A percentile compares a stretch with the other conserved stretches of the same genome.
These are phyloP conservation scores for Chaetomium olivaceum DNA, from an alignment of 2,329 filamentous ascomycete genomes.

Conservation along the genomic window DNA sequence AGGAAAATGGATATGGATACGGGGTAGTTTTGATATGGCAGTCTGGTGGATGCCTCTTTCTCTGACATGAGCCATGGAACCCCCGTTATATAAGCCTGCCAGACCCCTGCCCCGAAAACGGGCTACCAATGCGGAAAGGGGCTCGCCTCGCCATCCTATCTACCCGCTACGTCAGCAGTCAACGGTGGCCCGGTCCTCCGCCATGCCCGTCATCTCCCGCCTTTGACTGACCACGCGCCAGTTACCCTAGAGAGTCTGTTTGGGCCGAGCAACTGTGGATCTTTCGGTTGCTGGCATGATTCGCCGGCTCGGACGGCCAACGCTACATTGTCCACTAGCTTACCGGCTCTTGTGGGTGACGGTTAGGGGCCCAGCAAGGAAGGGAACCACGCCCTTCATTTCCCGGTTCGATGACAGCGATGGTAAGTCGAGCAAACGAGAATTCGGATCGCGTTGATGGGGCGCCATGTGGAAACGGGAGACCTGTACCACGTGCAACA, in stretches of 20 bases:
- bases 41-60: background rate
- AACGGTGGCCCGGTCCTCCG: constrained; percentile 2
- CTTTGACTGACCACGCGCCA: background rate
- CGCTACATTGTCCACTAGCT: constrained; percentile 25
- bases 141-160: background rate
- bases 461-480: constrained; percentile 12
- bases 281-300: constrained; percentile 32
- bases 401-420: background rate
- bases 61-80: constrained; percentile 18
- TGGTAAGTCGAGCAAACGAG: background rate
- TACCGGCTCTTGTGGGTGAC: constrained; percentile 23
- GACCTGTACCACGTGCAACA: constrained; percentile 32
- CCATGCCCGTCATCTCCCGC: constrained; percentile 5
- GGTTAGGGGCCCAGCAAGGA: background rate
- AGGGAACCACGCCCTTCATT: background rate
- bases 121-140: constrained; percentile 19
- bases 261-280: constrained; percentile 26
- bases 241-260: constrained; percentile 11
- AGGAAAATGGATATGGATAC: background rate
- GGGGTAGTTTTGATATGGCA: background rate
- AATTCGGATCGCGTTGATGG: constrained; percentile 3
- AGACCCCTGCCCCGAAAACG: constrained; percentile 17
- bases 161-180: constrained; percentile 5
- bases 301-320: constrained; percentile 24
- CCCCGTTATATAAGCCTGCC: background rate